Conservation (phyloP, 225 moss, liverwort and hornwort species). For the Anthoceros angustus region DNA sequence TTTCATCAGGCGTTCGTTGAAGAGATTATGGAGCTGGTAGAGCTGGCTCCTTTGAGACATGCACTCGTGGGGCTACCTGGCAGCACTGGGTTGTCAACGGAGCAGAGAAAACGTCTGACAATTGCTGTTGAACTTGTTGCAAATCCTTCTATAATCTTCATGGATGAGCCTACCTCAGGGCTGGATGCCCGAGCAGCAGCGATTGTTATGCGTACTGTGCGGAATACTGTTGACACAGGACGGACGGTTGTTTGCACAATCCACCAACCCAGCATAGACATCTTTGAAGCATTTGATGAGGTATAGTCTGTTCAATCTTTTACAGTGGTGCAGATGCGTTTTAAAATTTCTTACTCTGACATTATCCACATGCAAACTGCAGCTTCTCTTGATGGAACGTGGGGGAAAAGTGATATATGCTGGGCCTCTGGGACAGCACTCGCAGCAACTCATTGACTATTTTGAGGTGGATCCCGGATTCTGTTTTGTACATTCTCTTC, state of each 20-base stretch:
- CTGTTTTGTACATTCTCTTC: background rate
- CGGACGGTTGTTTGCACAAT: no score
- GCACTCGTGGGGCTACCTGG: conserved; percentile 29
- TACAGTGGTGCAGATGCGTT: background rate
- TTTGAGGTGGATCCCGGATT: conserved; percentile 13
- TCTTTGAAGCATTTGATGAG: conserved; percentile 35
- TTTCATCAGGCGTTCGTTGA: conserved; percentile 16
- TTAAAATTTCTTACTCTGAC: background rate
- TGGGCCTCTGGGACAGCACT: conserved; percentile 23
- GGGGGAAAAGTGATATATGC: conserved; percentile 25
- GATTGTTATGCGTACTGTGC: conserved; percentile 30
- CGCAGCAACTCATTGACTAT: conserved; percentile 14
- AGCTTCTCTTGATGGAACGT: conserved; percentile 28
- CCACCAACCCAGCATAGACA: conserved; percentile 10
- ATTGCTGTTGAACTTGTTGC: conserved; percentile 32
- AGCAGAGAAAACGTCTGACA: conserved; percentile 27
- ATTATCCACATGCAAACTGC: background rate
- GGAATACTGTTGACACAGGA: conserved; percentile 9
- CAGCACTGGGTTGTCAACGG: conserved; percentile 25
- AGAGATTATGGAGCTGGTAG: conserved; percentile 27
- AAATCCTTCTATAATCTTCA: conserved; percentile 30
- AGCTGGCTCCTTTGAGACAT: conserved; percentile 10
- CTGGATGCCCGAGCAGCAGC: conserved; percentile 35
- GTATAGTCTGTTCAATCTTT: background rate
- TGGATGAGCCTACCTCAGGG: conserved; percentile 36